These are phyloP conservation scores for Fragaria nilgerrensis DNA, from an alignment of 306 rosid species.

Conservation along the genomic window DNA sequence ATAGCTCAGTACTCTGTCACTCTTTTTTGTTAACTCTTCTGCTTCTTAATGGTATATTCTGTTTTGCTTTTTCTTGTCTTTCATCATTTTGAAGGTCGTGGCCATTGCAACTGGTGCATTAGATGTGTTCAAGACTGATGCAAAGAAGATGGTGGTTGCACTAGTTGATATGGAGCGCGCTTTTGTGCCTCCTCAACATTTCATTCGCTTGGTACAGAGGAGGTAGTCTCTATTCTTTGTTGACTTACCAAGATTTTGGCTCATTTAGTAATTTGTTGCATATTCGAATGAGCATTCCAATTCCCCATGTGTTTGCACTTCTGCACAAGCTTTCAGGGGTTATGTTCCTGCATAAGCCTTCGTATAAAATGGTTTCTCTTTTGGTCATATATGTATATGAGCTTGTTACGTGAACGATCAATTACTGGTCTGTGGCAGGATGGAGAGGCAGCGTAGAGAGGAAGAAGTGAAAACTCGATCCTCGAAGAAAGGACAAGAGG, in stretches of 20 bases:
- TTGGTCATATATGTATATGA: background rate
- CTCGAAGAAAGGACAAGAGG: constrained; percentile 76
- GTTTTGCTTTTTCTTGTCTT: constrained; percentile 11
- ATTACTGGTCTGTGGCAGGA: constrained; percentile 45
- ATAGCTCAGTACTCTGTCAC: constrained; percentile 1
- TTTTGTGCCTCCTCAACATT: constrained; percentile 98
- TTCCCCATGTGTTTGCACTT: background rate
- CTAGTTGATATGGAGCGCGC: constrained; percentile 99
- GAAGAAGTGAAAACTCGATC: constrained; percentile 79
- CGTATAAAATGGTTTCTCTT: background rate
- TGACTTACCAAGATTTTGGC: background rate
- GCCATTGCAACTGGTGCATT: constrained; percentile 85
- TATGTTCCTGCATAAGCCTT: background rate
- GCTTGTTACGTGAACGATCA: background rate
- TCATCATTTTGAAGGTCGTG: constrained; percentile 52
- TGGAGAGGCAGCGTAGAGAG: constrained; percentile 98
- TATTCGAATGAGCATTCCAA: background rate
- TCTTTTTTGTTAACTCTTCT: background rate
- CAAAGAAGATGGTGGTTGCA: constrained; percentile 96
- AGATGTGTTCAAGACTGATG: constrained; percentile 81
- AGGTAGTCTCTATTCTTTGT: constrained; percentile 48
- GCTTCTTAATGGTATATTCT: constrained; percentile 9
- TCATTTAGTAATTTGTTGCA: background rate
- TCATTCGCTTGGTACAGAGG: constrained; percentile 92
- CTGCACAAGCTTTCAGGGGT: background rate